Evolutionary conservation across 208 protist species (phyloP).

Genomic region (Crithidia bombi): DNA sequence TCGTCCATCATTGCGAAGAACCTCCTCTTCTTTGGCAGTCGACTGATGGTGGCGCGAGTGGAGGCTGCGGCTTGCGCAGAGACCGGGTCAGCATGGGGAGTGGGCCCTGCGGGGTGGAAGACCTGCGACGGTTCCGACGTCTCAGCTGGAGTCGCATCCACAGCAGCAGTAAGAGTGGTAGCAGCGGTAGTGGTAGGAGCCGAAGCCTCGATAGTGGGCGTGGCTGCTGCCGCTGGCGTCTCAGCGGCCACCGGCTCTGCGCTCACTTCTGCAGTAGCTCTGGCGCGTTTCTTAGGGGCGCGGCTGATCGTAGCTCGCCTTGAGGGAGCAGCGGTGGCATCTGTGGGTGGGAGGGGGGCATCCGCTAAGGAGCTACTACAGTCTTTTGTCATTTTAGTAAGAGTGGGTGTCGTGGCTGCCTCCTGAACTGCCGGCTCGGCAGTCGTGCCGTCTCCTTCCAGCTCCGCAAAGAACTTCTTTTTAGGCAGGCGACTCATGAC

Average conservation of each 20-base stretch:
- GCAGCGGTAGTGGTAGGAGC: not conserved
- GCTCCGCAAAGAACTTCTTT: slow-evolving; percentile 27
- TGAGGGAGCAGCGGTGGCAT: not conserved
- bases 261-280: not conserved
- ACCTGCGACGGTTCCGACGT: too few relatives aligned
- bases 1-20: slow-evolving; percentile 3
- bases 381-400: too few relatives aligned
- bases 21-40: not conserved
- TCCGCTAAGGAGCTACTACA: not conserved
- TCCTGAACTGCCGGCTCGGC: not conserved
- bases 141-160: not conserved
- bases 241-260: not conserved
- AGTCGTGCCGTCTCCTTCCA: not conserved
- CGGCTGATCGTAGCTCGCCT: slow-evolving; percentile 8
- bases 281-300: slow-evolving; percentile 2
- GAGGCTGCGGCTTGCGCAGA: too few relatives aligned
- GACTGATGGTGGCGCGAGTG: slow-evolving; percentile 15
- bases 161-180: not conserved
- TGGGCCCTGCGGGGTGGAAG: too few relatives aligned
- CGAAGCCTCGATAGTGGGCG: not conserved
- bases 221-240: not conserved
- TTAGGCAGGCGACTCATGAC: slow-evolving; percentile 30
- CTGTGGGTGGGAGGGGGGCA: not conserved
- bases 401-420: not conserved
- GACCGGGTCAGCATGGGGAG: not conserved